These are phyloP conservation scores for Raphanus sativus DNA, from an alignment of 345 rosid genomes.

Conservation along the genomic window DNA sequence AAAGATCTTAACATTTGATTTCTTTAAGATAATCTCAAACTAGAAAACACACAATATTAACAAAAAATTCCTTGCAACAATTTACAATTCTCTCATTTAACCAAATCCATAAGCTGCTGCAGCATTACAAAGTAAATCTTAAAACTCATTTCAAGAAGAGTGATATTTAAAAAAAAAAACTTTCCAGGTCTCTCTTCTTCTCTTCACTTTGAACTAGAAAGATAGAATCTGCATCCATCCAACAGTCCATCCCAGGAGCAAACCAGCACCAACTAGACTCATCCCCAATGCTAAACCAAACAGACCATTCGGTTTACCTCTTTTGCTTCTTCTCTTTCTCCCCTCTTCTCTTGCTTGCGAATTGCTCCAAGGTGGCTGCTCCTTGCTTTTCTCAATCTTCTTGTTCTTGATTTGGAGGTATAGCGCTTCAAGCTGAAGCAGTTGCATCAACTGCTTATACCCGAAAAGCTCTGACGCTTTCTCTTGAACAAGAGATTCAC, in stretches of 20 bases:
- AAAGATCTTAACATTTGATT: neutral
- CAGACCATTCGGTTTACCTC: conserved; percentile 13
- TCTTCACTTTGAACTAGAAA: conserved; percentile 29
- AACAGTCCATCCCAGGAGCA: conserved; percentile 90
- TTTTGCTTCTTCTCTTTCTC: conserved; percentile 37
- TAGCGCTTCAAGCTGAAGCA: conserved; percentile 77
- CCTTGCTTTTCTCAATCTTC: conserved; percentile 14
- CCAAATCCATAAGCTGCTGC: conserved; percentile 12
- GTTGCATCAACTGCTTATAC: conserved; percentile 85
- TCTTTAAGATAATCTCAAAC: neutral
- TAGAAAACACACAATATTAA: conserved; percentile 22
- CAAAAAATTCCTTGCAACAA: conserved; percentile 29
- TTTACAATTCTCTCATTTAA: conserved; percentile 21
- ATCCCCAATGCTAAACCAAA: conserved; percentile 71
- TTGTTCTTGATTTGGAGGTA: conserved; percentile 58
- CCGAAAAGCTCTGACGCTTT: conserved; percentile 93
- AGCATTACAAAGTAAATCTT: neutral
- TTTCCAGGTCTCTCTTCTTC: too few species aligned
- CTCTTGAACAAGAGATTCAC: conserved; percentile 78
- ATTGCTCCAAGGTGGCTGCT: conserved; percentile 47
- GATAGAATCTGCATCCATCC: conserved; percentile 91
- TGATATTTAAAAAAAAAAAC: too few species aligned
- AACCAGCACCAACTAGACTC: conserved; percentile 92
- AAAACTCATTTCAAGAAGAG: conserved; percentile 19
- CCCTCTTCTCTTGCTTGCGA: conserved; percentile 41